phyloP scores from a whole-genome alignment of 176 grass and related monocot genomes.

The Puccinellia tenuiflora region DNA sequence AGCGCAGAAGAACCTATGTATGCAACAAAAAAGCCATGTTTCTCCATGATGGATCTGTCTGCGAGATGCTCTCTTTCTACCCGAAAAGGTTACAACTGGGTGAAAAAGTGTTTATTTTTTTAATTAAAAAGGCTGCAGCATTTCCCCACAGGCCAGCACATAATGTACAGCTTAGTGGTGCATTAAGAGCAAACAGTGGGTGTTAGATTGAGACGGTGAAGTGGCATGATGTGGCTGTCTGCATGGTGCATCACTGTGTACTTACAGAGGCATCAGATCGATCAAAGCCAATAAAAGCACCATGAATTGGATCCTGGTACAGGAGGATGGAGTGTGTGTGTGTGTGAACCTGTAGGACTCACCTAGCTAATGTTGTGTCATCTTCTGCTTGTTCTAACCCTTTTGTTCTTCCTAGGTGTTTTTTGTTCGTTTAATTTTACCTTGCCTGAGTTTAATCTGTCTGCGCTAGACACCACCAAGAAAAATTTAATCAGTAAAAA shows the following conservation, averaged over 20 bases:
- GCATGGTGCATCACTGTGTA: slow-evolving; percentile 7
- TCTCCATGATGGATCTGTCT: slow-evolving; percentile 21
- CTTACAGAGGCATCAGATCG: slow-evolving; percentile 11
- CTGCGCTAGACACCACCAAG: background rate
- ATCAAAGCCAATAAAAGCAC: slow-evolving; percentile 15
- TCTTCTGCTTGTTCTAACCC: slow-evolving; percentile 22
- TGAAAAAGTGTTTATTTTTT: background rate
- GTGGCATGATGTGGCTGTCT: slow-evolving; percentile 18
- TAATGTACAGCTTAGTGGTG: slow-evolving; percentile 14
- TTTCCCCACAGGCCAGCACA: background rate
- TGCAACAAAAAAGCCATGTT: slow-evolving; percentile 1
- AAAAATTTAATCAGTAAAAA: background rate
- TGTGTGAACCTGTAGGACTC: background rate
- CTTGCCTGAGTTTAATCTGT: background rate
- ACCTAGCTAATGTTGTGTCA: background rate
- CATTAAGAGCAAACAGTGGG: slow-evolving; percentile 26
- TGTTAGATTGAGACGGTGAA: slow-evolving; percentile 5
- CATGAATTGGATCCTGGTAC: slow-evolving; percentile 33
- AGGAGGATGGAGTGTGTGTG: background rate
- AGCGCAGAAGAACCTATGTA: slow-evolving; percentile 6
- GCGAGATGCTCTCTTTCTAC: slow-evolving; percentile 2
- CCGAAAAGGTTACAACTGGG: slow-evolving; percentile 31
- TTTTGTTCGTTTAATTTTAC: background rate
- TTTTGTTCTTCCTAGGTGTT: slow-evolving; percentile 17
- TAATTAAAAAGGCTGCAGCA: slow-evolving; percentile 17